Conservation (phyloP, 2,329 filamentous ascomycete species). For the Claviceps cyperi region DNA sequence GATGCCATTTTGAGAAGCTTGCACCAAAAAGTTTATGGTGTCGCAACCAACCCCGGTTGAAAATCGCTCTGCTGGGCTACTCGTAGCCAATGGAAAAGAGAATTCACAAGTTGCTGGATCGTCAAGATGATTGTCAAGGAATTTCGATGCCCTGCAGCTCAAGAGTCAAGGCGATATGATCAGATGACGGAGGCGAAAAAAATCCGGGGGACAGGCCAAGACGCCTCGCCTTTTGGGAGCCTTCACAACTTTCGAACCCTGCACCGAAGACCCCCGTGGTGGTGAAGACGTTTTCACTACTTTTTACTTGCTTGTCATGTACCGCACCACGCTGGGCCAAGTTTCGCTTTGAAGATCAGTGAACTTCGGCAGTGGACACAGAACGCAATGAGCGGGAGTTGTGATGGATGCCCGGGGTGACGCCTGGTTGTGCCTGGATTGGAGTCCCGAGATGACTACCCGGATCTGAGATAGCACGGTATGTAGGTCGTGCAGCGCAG, state of each 20-base stretch:
- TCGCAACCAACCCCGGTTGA: background rate
- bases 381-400: no score
- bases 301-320: background rate
- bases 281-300: background rate
- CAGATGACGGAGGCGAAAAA: background rate
- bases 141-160: background rate
- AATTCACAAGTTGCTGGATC: background rate
- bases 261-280: background rate
- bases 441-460: background rate
- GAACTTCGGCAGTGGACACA: background rate
- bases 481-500: background rate
- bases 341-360: background rate
- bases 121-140: background rate
- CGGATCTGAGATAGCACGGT: background rate
- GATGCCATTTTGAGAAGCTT: conserved; percentile 3
- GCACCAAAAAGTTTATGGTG: background rate
- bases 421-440: background rate
- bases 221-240: background rate
- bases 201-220: background rate
- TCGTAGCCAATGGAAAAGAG: background rate
- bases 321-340: background rate
- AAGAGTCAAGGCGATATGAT: background rate
- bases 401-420: background rate
- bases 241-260: background rate
- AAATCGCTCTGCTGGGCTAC: background rate